Conservation (phyloP, 352 stramenopile genomes). For the Phytopythium cucurbitacearum region DNA sequence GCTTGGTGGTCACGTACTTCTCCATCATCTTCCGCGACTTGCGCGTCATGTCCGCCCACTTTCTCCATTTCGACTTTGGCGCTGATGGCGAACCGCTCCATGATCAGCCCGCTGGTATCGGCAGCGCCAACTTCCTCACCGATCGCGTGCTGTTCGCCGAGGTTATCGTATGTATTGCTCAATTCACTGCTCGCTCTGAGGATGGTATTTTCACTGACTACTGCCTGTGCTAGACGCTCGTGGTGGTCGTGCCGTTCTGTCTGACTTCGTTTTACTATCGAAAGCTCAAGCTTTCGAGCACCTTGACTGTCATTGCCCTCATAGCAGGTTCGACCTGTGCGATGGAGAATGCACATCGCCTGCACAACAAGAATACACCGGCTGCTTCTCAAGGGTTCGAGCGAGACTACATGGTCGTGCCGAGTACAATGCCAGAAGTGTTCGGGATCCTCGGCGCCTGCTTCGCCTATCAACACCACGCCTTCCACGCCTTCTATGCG, state of each 20-base stretch:
- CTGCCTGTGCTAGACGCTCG: slow-evolving; percentile 14
- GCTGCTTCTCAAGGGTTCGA: slow-evolving; percentile 23
- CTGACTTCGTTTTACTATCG: slow-evolving; percentile 26
- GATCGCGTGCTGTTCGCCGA: slow-evolving; percentile 33
- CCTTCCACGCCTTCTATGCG: slow-evolving; percentile 50
- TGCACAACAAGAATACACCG: slow-evolving; percentile 19
- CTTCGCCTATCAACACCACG: slow-evolving; percentile 43
- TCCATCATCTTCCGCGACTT: slow-evolving; percentile 37
- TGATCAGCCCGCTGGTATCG: slow-evolving; percentile 6
- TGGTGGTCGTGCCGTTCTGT: slow-evolving; percentile 36
- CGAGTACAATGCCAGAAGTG: slow-evolving; percentile 35
- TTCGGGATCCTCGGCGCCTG: slow-evolving; percentile 41
- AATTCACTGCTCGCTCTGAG: background rate
- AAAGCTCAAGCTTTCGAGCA: slow-evolving; percentile 20
- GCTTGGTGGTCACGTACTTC: slow-evolving; percentile 38
- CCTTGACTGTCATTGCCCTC: slow-evolving; percentile 17
- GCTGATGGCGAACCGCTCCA: slow-evolving; percentile 12
- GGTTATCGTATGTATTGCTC: slow-evolving; percentile 18
- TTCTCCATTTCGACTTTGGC: slow-evolving; percentile 31
- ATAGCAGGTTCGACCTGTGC: slow-evolving; percentile 24
- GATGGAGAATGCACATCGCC: slow-evolving; percentile 17
- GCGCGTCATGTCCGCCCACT: slow-evolving; percentile 29
- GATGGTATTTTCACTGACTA: background rate
- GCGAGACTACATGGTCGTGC: slow-evolving; percentile 46
- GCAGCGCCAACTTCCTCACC: slow-evolving; percentile 15